A percentile compares a stretch with the other conserved stretches of the same genome.
phyloP scores from a whole-genome alignment of 2,329 filamentous ascomycete species.

The Lanzia echinophila region DNA sequence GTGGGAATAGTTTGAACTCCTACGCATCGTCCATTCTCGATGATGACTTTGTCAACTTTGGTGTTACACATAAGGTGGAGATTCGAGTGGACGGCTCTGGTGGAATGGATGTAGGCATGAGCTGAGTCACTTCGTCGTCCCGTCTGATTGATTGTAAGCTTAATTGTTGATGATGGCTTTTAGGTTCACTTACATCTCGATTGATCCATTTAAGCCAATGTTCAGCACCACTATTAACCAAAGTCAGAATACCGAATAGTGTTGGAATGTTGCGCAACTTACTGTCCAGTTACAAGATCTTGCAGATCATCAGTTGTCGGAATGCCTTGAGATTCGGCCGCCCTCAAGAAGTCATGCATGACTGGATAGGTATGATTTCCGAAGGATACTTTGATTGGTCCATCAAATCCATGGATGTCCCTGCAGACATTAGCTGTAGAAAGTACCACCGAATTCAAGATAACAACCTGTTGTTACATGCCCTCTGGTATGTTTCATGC shows the following conservation, averaged over 20 bases:
- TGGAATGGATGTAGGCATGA: conserved; percentile 72
- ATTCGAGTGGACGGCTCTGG: conserved; percentile 56
- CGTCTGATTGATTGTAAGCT: conserved; percentile 35
- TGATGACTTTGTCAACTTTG: conserved; percentile 49
- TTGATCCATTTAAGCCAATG: conserved; percentile 88
- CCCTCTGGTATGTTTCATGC: conserved; percentile 47
- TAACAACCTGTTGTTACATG: conserved; percentile 54
- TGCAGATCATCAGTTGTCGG: conserved; percentile 70
- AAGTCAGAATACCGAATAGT: not conserved
- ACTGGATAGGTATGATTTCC: conserved; percentile 62
- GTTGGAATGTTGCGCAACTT: conserved; percentile 9
- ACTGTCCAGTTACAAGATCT: conserved; percentile 56
- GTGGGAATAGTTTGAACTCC: conserved; percentile 64
- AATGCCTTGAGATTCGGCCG: conserved; percentile 66
- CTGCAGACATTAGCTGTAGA: conserved; percentile 30
- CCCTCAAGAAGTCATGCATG: conserved; percentile 73
- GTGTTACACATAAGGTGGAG: conserved; percentile 53
- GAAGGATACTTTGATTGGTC: conserved; percentile 63
- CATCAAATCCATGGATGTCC: conserved; percentile 69
- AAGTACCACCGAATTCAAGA: too few relatives aligned
- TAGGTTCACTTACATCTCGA: conserved; percentile 41
- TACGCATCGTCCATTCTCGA: conserved; percentile 57
- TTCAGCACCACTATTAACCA: conserved; percentile 52
- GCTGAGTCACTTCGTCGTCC: conserved; percentile 71
- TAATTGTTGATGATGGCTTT: not conserved